These are phyloP conservation scores for Sporisorium graminicola DNA, from an alignment of 1,284 basidiomycete genomes.

Conservation along the genomic window DNA sequence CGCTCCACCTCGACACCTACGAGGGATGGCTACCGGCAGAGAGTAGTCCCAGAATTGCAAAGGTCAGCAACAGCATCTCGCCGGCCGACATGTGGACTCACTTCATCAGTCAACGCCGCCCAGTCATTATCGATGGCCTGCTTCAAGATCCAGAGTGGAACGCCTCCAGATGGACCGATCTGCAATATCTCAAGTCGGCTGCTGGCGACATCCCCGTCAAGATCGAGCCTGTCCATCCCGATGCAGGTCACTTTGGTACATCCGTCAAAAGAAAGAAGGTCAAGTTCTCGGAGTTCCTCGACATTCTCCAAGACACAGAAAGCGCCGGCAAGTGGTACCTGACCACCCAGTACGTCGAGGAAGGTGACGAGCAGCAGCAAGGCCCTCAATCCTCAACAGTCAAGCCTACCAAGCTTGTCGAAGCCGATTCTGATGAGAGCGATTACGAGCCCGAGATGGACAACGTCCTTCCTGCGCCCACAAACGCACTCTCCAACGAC, in stretches of 20 bases:
- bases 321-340: constrained; percentile 62
- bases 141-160: constrained; percentile 55
- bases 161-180: constrained; percentile 59
- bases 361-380: constrained; percentile 27
- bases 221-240: constrained; percentile 65
- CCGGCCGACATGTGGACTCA: constrained; percentile 57
- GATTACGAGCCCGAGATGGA: constrained; percentile 55
- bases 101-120: constrained; percentile 58
- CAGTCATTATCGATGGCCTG: constrained; percentile 61
- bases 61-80: constrained; percentile 31
- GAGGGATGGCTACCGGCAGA: constrained; percentile 30
- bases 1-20: constrained; percentile 34
- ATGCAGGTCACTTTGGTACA: constrained; percentile 62
- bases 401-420: constrained; percentile 30
- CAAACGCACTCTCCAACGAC: constrained; percentile 56
- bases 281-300: constrained; percentile 53
- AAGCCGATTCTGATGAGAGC: constrained; percentile 42
- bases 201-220: constrained; percentile 62
- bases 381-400: constrained; percentile 26
- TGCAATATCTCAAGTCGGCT: constrained; percentile 45
- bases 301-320: constrained; percentile 47
- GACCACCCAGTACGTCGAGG: constrained; percentile 66
- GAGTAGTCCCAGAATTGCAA: constrained; percentile 23
- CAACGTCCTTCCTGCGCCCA: constrained; percentile 62
- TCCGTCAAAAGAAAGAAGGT: constrained; percentile 49